Percentiles rank a stretch among this genome's conserved stretches.
Evolutionary conservation across 2,329 filamentous ascomycete species (phyloP).

Genomic region (Cercospora sp.): DNA sequence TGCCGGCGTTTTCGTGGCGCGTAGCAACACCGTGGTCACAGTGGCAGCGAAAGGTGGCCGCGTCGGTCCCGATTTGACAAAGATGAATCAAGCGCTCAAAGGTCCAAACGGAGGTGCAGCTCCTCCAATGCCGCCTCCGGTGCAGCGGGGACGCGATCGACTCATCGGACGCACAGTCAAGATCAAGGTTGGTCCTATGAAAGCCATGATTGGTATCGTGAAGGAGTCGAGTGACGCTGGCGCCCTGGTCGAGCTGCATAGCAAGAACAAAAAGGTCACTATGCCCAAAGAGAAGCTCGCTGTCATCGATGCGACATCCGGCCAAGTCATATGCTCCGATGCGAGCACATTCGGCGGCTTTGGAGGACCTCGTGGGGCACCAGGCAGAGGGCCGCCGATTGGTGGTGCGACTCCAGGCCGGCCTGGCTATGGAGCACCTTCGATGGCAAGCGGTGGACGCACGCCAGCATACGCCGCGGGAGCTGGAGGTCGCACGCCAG

Average conservation of each 20-base stretch:
- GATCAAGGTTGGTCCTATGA: constrained; percentile 83
- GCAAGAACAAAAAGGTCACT: constrained; percentile 87
- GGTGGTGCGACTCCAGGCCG: constrained; percentile 64
- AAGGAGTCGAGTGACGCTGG: constrained; percentile 87
- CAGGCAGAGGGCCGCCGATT: constrained; percentile 21
- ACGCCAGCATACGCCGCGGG: constrained; percentile 62
- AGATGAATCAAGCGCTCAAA: constrained; percentile 90
- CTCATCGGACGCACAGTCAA: constrained; percentile 89
- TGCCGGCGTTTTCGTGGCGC: constrained; percentile 83
- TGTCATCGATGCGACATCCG: constrained; percentile 78
- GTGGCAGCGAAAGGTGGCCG: constrained; percentile 92
- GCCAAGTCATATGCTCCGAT: constrained; percentile 71
- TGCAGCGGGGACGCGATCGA: constrained; percentile 73
- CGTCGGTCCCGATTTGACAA: constrained; percentile 74
- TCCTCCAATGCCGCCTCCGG: constrained; percentile 66
- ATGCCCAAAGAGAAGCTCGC: constrained; percentile 78
- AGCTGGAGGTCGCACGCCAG: constrained; percentile 59
- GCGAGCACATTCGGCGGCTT: constrained; percentile 29
- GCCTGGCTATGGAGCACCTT: constrained; percentile 56
- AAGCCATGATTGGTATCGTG: constrained; percentile 90
- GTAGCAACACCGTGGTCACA: constrained; percentile 81
- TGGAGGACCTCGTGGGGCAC: constrained; percentile 20
- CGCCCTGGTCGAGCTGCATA: constrained; percentile 89
- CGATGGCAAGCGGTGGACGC: constrained; percentile 59
- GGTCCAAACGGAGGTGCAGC: constrained; percentile 53